Percentiles rank a stretch among this genome's conserved stretches.
Evolutionary conservation across 2,329 filamentous ascomycete genomes (phyloP).

Genomic region (Aspergillus bombycis): DNA sequence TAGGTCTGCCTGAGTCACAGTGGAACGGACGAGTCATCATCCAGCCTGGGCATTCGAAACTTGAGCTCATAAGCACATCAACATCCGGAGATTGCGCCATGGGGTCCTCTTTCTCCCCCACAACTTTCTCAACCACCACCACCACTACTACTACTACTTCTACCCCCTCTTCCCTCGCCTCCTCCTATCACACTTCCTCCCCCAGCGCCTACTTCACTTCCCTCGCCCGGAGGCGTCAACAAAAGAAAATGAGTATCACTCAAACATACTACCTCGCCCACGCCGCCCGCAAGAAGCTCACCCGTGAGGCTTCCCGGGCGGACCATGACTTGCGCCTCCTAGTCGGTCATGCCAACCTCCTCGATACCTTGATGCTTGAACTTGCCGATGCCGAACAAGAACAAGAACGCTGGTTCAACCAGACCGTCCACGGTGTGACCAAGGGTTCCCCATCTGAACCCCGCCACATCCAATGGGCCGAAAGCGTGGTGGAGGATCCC

Average conservation of each 20-base stretch:
- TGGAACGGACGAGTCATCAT: constrained; percentile 32
- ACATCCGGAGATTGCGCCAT: constrained; percentile 28
- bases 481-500: constrained; percentile 72
- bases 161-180: constrained; percentile 20
- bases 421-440: constrained; percentile 78
- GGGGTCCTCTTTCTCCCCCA: constrained; percentile 20
- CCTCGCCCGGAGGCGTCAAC: constrained; percentile 45
- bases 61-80: constrained; percentile 33
- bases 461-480: constrained; percentile 85
- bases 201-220: constrained; percentile 47
- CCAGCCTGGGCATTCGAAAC: constrained; percentile 11
- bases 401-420: constrained; percentile 98
- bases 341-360: constrained; percentile 96
- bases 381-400: constrained; percentile 92
- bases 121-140: constrained; percentile 18
- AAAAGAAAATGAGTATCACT: constrained; percentile 94
- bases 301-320: constrained; percentile 81
- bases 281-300: constrained; percentile 95
- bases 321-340: constrained; percentile 95
- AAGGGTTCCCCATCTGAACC: constrained; percentile 57
- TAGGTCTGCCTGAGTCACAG: constrained; percentile 35
- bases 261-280: constrained; percentile 99
- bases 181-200: constrained; percentile 32
- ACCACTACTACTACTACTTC: constrained; percentile 20
- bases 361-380: constrained; percentile 89